A percentile compares a stretch with the other conserved stretches of the same genome.
Conservation (phyloP, 2,329 filamentous ascomycete species). For the Leptographium procerum region DNA sequence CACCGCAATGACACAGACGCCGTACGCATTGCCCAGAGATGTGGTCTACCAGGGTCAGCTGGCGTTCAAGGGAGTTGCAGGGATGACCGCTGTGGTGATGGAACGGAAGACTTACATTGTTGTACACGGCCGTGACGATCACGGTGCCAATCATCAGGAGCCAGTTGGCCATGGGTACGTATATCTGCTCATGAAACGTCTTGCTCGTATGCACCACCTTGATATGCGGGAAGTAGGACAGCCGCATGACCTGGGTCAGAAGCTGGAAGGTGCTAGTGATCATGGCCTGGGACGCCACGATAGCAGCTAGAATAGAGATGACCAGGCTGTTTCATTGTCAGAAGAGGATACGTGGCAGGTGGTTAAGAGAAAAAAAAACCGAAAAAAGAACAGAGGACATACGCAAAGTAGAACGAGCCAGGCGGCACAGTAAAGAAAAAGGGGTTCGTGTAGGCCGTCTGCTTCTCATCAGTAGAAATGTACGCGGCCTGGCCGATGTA, state of each 20-base stretch:
- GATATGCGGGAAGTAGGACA: constrained; percentile 64
- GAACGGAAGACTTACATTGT: constrained; percentile 38
- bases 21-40: constrained; percentile 61
- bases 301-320: constrained; percentile 56
- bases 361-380: too few relatives aligned
- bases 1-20: constrained; percentile 69
- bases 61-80: too few relatives aligned
- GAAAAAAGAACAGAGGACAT: not conserved
- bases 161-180: constrained; percentile 68
- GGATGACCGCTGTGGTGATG: too few relatives aligned
- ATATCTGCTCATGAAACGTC: constrained; percentile 62
- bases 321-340: constrained; percentile 34
- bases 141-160: constrained; percentile 64
- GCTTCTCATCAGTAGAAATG: constrained; percentile 44
- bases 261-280: constrained; percentile 64
- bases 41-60: constrained; percentile 39
- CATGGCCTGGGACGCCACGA: constrained; percentile 69
- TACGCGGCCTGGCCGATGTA: constrained; percentile 68
- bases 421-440: constrained; percentile 62
- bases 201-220: constrained; percentile 60
- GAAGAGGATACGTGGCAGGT: too few relatives aligned
- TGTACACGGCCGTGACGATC: constrained; percentile 63
- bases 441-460: constrained; percentile 55
- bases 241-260: constrained; percentile 59
- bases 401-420: constrained; percentile 51